Conservation (phyloP, 768 basidiomycete species). For the Serendipita sp. region DNA sequence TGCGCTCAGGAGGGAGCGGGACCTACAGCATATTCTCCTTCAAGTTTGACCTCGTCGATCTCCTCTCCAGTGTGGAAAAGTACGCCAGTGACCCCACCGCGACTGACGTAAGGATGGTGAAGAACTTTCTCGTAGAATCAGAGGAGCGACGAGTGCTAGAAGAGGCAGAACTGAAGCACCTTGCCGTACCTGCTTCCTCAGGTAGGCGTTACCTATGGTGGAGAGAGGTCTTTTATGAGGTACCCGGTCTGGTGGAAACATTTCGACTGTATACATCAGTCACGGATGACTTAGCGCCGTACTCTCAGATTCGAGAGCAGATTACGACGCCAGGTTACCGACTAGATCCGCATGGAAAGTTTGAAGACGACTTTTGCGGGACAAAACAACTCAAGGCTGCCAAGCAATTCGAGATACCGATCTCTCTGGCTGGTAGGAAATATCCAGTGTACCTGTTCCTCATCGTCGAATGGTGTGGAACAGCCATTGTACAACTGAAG, state of each 20-base stretch:
- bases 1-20: neutral
- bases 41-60: neutral
- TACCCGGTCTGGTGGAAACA: neutral
- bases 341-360: neutral
- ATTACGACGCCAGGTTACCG: neutral
- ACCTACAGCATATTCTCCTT: neutral
- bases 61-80: neutral
- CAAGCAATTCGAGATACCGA: neutral
- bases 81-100: neutral
- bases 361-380: neutral
- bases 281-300: neutral
- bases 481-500: neutral
- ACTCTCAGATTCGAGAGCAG: neutral
- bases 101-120: neutral
- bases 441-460: neutral
- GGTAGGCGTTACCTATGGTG: neutral
- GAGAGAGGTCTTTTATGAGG: neutral
- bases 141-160: neutral
- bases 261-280: neutral
- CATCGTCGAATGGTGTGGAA: neutral
- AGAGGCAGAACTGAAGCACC: neutral
- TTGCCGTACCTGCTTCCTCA: neutral
- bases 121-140: neutral
- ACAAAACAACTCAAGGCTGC: neutral
- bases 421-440: neutral